A percentile compares a stretch with the other conserved stretches of the same genome.
These are phyloP conservation scores for Plantago major DNA, from an alignment of 257 asterid genomes.

Conservation along the genomic window DNA sequence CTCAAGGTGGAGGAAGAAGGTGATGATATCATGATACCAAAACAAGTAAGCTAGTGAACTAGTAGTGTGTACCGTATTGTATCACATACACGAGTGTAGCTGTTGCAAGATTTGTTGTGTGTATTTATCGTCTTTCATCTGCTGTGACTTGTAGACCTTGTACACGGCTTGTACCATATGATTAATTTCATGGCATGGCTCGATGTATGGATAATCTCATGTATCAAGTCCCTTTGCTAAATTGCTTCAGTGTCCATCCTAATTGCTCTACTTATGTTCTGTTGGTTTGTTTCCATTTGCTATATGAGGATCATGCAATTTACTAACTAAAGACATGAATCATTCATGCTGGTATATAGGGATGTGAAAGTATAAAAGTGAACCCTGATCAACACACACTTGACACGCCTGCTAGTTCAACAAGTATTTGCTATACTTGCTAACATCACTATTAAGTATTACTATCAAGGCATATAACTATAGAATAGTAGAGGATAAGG, in stretches of 20 bases:
- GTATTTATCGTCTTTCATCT: conserved; percentile 15
- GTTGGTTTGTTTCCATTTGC: not conserved
- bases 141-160: conserved; percentile 12
- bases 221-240: conserved; percentile 7
- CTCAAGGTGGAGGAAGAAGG: conserved; percentile 56
- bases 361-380: not conserved
- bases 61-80: conserved; percentile 35
- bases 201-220: conserved; percentile 20
- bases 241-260: conserved; percentile 2
- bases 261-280: not conserved
- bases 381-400: not conserved
- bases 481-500: not conserved
- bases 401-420: not conserved
- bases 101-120: conserved; percentile 21
- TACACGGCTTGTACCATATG: conserved; percentile 22
- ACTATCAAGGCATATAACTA: not conserved
- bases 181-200: conserved; percentile 17
- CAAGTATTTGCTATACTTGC: not conserved
- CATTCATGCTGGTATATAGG: not conserved
- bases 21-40: conserved; percentile 24
- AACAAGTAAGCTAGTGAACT: conserved; percentile 26
- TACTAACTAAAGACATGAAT: not conserved
- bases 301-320: not conserved
- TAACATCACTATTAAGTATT: not conserved
- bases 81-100: conserved; percentile 28